phyloP scores from a whole-genome alignment of 805 yeast species.

The Helenozyma baotianmanensis region DNA sequence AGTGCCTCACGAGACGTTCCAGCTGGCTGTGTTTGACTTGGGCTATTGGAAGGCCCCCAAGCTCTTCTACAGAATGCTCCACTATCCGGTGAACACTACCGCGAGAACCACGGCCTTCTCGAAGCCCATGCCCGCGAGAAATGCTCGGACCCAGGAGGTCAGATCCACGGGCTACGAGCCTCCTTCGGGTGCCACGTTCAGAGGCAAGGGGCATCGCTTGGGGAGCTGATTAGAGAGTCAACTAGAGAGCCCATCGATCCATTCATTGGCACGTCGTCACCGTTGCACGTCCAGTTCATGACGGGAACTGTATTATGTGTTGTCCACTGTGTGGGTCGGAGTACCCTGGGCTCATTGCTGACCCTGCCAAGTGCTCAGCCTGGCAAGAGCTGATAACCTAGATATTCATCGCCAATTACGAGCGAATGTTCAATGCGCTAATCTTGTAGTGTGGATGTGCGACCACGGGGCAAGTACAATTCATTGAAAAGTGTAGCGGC shows the following conservation, averaged over 20 bases:
- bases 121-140: conserved; percentile 4
- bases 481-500: no score
- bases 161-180: conserved; percentile 3
- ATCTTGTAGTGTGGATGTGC: no score
- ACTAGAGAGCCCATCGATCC: not conserved
- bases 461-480: no score
- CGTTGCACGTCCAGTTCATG: no score
- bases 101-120: conserved; percentile 27
- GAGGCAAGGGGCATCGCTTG: conserved; percentile 35
- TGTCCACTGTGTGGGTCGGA: no score
- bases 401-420: no score
- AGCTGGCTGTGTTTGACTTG: conserved; percentile 39
- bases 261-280: no score
- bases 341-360: no score
- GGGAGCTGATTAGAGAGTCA: conserved; percentile 15
- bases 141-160: conserved; percentile 1
- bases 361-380: no score
- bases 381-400: no score
- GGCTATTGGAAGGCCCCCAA: conserved; percentile 56
- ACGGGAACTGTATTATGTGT: no score
- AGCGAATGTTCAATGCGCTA: no score
- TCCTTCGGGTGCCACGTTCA: conserved; percentile 15
- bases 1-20: conserved; percentile 7
- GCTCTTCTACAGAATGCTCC: conserved; percentile 30
- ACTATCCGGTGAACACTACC: conserved; percentile 24